Base-by-base conservation (phyloP, 1,284 basidiomycete genomes). In the Tremellales sp. region DNA sequence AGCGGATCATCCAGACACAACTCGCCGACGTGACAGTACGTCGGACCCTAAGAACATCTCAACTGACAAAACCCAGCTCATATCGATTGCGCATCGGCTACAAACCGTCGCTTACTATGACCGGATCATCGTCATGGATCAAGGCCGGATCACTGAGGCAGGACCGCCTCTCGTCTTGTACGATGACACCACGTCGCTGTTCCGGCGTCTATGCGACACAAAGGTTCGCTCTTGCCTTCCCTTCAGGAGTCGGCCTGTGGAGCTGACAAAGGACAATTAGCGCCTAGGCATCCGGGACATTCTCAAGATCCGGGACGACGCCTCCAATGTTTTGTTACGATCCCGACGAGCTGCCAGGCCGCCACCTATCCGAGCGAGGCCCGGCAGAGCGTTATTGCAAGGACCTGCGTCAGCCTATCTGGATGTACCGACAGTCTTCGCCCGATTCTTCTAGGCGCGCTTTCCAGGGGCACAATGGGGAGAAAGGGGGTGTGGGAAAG, bases 81-180 rank as follows among this genome's bases (percentile, higher is more conserved):
- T 88, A 10, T 86, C 84, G 59, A 86, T 88, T 48, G 85, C 86
- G 0, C 85, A 85, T 69, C 77, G 87, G 6, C 52, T 88, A 31
- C 84, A 86, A 54, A 89, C 87, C 0, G 86, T 92, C 43, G 62
- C 67, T 7, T 68, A 62, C 26, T 74, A 70, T 50, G 72, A 74
- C 54, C 57, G 65, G n/a, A 65, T 75, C 17, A 53, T 74, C 13
- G 68, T 72, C 21, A 60, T 75, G 58, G 66, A 73, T 35, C 52
- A 53, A 3, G 73, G 73, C 2, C 21, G 51, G 24, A 56, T 73
- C 3, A 57, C 47, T 0, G 68, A 69, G 45, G 59, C 44, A 24
- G 57, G 50, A 39, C 37, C 51, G 8, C 57, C 57, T 8, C 33
- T 51, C 23, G 41, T 26, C 3, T 37, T 58, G 10, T 58, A 47